Percentiles rank a stretch among this genome's conserved stretches.
phyloP scores from a whole-genome alignment of 140 eudicot genomes.

The Flaveria floridana region DNA sequence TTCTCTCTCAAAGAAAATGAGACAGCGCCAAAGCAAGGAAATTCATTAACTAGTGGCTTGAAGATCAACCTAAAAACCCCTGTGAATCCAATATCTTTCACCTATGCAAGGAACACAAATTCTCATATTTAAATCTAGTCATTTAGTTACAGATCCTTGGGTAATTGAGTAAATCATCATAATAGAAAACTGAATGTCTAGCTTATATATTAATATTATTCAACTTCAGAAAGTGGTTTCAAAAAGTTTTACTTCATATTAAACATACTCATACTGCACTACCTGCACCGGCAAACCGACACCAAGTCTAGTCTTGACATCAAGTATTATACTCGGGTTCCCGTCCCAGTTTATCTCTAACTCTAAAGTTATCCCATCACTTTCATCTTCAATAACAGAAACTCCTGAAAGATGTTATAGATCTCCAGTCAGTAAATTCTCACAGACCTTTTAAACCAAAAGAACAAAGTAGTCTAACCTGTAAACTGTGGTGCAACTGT shows the following conservation, averaged over 20 bases:
- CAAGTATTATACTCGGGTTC: constrained; percentile 87
- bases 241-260: background rate
- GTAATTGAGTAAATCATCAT: background rate
- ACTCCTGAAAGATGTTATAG: constrained; percentile 44
- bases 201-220: background rate
- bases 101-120: constrained; percentile 47
- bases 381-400: constrained; percentile 71
- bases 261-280: background rate
- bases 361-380: constrained; percentile 89
- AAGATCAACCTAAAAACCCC: constrained; percentile 95
- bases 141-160: background rate
- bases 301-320: constrained; percentile 90
- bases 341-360: constrained; percentile 99
- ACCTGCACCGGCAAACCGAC: constrained; percentile 97
- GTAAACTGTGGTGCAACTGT: constrained; percentile 96
- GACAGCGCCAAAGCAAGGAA: constrained; percentile 97
- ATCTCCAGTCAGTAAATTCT: background rate
- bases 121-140: constrained; percentile 3
- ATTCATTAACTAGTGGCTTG: constrained; percentile 80
- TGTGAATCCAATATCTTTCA: constrained; percentile 78
- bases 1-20: constrained; percentile 76
- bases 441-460: background rate
- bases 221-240: background rate
- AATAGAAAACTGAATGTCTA: background rate
- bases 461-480: constrained; percentile 41